Percentiles rank a stretch among this genome's conserved stretches.
phyloP scores from a whole-genome alignment of 495 filamentous ascomycete species.

The Filosporella fistucella region DNA sequence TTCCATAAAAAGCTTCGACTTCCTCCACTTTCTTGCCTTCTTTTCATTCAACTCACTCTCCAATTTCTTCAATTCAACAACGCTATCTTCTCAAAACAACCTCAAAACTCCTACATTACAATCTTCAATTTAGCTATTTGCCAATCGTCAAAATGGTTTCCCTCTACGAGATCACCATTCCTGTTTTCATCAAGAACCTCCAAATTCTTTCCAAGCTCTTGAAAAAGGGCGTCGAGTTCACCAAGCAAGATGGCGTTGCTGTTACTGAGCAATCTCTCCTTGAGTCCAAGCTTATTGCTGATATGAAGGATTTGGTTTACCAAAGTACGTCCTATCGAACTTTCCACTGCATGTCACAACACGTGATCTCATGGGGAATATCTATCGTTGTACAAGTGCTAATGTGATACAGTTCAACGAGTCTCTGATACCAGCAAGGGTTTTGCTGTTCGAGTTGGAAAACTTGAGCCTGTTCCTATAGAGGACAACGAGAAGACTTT shows the following conservation, averaged over 20 bases:
- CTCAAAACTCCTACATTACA: too few relatives aligned
- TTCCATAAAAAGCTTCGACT: too few relatives aligned
- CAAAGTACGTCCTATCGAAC: conserved; percentile 28
- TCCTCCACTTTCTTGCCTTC: too few relatives aligned
- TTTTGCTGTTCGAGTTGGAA: conserved; percentile 26
- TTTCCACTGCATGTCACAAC: too few relatives aligned
- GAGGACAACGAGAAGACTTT: conserved; percentile 35
- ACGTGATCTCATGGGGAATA: too few relatives aligned
- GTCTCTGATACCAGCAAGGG: conserved; percentile 28
- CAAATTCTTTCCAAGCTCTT: conserved; percentile 14
- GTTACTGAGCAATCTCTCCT: conserved; percentile 3
- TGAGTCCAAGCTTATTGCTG: conserved; percentile 22
- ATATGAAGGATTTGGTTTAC: conserved; percentile 38
- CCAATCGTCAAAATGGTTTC: conserved; percentile 15
- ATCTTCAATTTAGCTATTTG: too few relatives aligned
- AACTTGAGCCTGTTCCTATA: conserved; percentile 20
- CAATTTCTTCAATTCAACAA: too few relatives aligned
- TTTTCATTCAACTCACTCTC: too few relatives aligned
- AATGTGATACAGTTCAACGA: conserved; percentile 24
- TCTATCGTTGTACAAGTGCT: too few relatives aligned
- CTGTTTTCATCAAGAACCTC: conserved; percentile 20
- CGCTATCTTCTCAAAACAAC: too few relatives aligned
- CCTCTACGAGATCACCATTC: conserved; percentile 24
- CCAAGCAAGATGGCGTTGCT: too few relatives aligned
- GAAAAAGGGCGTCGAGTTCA: conserved; percentile 10